Percentiles rank a stretch among this genome's conserved stretches.
Conservation (phyloP, 345 rosid genomes). For the Camelina sativa region DNA sequence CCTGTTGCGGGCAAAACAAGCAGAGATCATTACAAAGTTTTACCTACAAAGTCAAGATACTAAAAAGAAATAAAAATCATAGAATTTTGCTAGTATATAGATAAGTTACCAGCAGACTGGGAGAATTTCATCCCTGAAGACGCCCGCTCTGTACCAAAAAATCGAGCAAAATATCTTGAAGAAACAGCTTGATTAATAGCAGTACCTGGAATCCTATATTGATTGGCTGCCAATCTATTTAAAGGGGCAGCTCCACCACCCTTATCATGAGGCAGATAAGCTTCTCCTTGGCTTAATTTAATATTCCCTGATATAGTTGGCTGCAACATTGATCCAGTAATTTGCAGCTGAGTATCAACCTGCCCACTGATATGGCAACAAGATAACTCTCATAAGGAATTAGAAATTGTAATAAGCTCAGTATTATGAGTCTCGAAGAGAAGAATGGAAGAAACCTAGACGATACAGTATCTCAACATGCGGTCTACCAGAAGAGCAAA, state of each 20-base stretch:
- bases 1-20: slow-evolving; percentile 51
- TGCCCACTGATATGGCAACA: slow-evolving; percentile 75
- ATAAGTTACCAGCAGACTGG: slow-evolving; percentile 60
- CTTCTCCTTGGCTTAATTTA: slow-evolving; percentile 96
- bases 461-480: background rate
- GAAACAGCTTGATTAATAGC: slow-evolving; percentile 81
- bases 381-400: slow-evolving; percentile 14
- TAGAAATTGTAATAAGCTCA: slow-evolving; percentile 15
- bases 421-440: slow-evolving; percentile 3
- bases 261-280: slow-evolving; percentile 96
- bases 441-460: slow-evolving; percentile 8
- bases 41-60: slow-evolving; percentile 9
- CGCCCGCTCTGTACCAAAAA: slow-evolving; percentile 71
- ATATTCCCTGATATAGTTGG: slow-evolving; percentile 95
- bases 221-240: slow-evolving; percentile 73
- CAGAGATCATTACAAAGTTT: slow-evolving; percentile 22
- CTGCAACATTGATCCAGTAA: slow-evolving; percentile 91
- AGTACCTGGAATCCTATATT: slow-evolving; percentile 67
- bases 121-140: slow-evolving; percentile 63
- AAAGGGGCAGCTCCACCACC: slow-evolving; percentile 79
- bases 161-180: slow-evolving; percentile 83
- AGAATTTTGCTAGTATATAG: slow-evolving; percentile 1
- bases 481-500: background rate
- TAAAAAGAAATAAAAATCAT: background rate
- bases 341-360: slow-evolving; percentile 91